Evolutionary conservation across 1,284 basidiomycete genomes (phyloP).

Genomic region (Mycosarcoma mackinlayi): DNA sequence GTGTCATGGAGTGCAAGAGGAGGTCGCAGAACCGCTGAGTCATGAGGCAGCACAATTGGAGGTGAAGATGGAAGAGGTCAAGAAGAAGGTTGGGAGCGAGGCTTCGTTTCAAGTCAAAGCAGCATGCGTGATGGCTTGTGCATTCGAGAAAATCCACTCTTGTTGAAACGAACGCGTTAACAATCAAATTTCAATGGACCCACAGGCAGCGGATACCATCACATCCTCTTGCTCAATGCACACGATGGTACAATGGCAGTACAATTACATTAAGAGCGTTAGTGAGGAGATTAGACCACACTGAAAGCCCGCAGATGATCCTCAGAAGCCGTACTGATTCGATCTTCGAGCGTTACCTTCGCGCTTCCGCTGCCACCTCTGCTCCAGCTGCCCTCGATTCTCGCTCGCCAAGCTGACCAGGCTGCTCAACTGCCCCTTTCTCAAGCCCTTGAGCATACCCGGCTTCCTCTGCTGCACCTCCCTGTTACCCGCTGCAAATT

Average conservation of each 20-base stretch:
- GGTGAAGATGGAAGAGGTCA: neutral
- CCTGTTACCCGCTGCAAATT: slow-evolving; percentile 32
- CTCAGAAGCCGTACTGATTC: slow-evolving; percentile 41
- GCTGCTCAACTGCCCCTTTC: slow-evolving; percentile 60
- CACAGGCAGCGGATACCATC: too few relatives aligned
- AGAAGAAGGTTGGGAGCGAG: slow-evolving; percentile 10
- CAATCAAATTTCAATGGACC: too few relatives aligned
- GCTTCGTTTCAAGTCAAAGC: too few relatives aligned
- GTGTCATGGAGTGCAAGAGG: slow-evolving; percentile 1
- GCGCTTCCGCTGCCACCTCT: slow-evolving; percentile 52
- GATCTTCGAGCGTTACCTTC: slow-evolving; percentile 22
- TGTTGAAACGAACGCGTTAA: too few relatives aligned
- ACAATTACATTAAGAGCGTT: too few relatives aligned
- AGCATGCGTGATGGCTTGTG: slow-evolving; percentile 29
- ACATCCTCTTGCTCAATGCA: too few relatives aligned
- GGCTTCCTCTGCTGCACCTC: slow-evolving; percentile 37
- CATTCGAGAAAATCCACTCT: neutral
- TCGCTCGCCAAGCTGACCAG: slow-evolving; percentile 60
- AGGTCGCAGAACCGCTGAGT: too few relatives aligned
- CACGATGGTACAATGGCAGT: neutral
- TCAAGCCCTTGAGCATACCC: slow-evolving; percentile 50
- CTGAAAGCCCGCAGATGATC: too few relatives aligned
- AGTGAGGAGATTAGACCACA: too few relatives aligned
- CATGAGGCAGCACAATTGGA: too few relatives aligned
- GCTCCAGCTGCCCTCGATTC: slow-evolving; percentile 52